A percentile compares a stretch with the other conserved stretches of the same genome.
Conservation (phyloP, 2,329 filamentous ascomycete species). For the Tolypocladium endophyticum region DNA sequence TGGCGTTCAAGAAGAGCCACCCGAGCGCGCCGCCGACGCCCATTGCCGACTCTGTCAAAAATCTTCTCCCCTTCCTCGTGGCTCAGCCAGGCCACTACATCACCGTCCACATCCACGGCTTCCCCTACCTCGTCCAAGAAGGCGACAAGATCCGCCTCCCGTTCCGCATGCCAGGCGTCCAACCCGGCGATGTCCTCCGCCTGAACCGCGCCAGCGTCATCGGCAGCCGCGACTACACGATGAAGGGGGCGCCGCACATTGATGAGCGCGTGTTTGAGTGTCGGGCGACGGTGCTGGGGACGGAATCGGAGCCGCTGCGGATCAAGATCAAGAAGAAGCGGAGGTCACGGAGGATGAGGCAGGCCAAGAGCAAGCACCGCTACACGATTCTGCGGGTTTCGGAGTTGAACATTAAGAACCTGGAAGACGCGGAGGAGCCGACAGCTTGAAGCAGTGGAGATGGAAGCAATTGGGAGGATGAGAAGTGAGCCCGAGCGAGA, state of each 20-base stretch:
- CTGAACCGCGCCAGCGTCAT: constrained; percentile 76
- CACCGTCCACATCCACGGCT: constrained; percentile 68
- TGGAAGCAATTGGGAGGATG: not conserved
- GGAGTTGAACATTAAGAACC: constrained; percentile 57
- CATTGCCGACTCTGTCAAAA: constrained; percentile 45
- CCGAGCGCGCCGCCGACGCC: constrained; percentile 21
- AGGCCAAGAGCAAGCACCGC: constrained; percentile 78
- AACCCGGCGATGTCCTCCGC: constrained; percentile 75
- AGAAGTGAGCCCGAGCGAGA: not conserved
- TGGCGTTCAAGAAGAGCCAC: constrained; percentile 30
- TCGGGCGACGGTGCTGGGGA: constrained; percentile 72
- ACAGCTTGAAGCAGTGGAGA: not conserved
- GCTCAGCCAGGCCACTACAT: constrained; percentile 70
- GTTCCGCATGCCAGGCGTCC: constrained; percentile 66
- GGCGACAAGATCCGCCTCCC: constrained; percentile 70
- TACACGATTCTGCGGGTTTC: constrained; percentile 81
- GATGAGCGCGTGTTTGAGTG: constrained; percentile 80
- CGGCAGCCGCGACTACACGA: constrained; percentile 81
- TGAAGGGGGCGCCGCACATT: constrained; percentile 72
- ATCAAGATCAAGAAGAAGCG: constrained; percentile 74
- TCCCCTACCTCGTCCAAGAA: constrained; percentile 67
- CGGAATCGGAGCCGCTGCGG: constrained; percentile 70
- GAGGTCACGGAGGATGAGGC: constrained; percentile 62
- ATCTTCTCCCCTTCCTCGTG: constrained; percentile 59
- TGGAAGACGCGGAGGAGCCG: constrained; percentile 26